Percentiles rank a stretch among this genome's conserved stretches.
Evolutionary conservation across 345 rosid genomes (phyloP).

Genomic region (Gossypium australe): DNA sequence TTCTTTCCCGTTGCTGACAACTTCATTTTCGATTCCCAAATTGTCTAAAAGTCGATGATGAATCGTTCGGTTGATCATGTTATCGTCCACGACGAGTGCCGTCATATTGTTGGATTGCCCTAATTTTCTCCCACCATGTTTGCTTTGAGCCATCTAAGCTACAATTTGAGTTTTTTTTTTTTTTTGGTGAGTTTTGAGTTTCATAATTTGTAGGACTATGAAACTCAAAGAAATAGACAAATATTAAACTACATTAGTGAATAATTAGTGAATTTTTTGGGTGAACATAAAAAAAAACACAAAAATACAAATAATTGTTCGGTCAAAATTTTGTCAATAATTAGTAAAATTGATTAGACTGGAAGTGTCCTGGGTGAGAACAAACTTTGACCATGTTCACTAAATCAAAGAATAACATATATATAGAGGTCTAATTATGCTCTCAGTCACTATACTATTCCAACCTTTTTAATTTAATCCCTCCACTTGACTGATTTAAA

Average conservation of each 20-base stretch:
- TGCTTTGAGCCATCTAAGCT: neutral
- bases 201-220: neutral
- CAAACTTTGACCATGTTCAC: neutral
- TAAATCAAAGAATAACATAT: neutral
- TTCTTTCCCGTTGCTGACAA: slow-evolving; percentile 57
- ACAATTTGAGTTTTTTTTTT: neutral
- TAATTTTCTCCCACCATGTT: neutral
- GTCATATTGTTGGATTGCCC: slow-evolving; percentile 10
- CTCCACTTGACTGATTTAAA: too few species aligned
- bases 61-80: slow-evolving; percentile 35
- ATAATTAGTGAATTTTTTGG: neutral
- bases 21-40: slow-evolving; percentile 48
- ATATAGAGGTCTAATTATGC: too few species aligned
- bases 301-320: neutral
- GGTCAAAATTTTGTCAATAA: neutral
- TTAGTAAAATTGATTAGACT: slow-evolving; percentile 1
- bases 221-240: neutral
- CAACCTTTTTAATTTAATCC: too few species aligned
- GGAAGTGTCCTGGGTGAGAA: neutral
- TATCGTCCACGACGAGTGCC: slow-evolving; percentile 73
- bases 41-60: slow-evolving; percentile 47
- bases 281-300: neutral
- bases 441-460: too few species aligned
- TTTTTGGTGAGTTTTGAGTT: neutral
- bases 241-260: neutral